Base-by-base conservation (phyloP, 306 rosid species). In the Mimosa bimucronata region DNA sequence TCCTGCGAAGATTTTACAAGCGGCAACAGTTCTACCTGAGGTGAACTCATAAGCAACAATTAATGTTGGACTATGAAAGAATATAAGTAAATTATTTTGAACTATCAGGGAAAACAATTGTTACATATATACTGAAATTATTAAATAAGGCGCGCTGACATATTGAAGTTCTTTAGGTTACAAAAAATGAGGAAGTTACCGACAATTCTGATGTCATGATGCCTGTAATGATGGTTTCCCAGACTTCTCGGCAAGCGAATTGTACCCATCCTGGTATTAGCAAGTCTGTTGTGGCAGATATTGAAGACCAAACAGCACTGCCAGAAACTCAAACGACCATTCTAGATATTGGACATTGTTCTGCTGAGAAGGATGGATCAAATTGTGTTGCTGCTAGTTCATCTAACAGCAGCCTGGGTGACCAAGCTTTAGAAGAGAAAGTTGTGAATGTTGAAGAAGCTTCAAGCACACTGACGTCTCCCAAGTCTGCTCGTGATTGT, bases 361-460 rank as follows among this genome's bases (percentile, higher is more conserved):
- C 89, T 40, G 73, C 45, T 69, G 86, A 83, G 76, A 74, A 87
- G 78, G 75, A 45, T 79, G 87, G 80, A 69, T 83, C 86, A 1
- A 75, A 81, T 5, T 64, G 21, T 83, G 71, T 62, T 40, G 42
- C 72, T 77, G 77, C 81, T 18, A 46, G 71, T 84, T 86, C 88
- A 55, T 26, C 88, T 66, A 66, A 26, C 81, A 64, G 68, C 38
- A 77, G 80, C 84, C 78, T 66, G 72, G 80, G 67, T 71, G 73
- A 74, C 79, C 89, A 74, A 78, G 71, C 77, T 81, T 72, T 77
- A 61, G 85, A 82, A 38, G 86, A 71, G 58, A 68, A 78, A 77
- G 66, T 74, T 38, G 73, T 18, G 28, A 85, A 68, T 60, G 89
- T 71, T 29, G 85, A 75, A 55, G 85, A 75, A 55, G 61, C 79